Evolutionary conservation across 2,329 filamentous ascomycete genomes (phyloP).

Genomic region (Xylaria sp.): DNA sequence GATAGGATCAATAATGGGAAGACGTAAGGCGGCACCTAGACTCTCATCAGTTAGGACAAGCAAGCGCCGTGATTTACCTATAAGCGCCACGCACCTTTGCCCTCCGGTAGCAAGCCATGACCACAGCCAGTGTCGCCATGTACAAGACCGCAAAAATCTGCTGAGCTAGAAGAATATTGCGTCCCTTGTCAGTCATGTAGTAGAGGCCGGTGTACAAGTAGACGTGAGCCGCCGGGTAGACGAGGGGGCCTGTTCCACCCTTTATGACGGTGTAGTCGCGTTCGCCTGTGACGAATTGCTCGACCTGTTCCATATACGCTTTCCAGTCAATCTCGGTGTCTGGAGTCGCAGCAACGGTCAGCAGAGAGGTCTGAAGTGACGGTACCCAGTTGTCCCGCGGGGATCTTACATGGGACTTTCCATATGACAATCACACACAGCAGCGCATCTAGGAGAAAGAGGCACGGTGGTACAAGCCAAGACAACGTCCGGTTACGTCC

Average conservation of each 20-base stretch:
- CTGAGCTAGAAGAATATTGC: slow-evolving; percentile 80
- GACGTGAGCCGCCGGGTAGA: slow-evolving; percentile 93
- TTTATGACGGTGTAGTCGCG: slow-evolving; percentile 85
- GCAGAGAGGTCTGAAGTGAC: neutral
- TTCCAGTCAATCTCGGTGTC: slow-evolving; percentile 99
- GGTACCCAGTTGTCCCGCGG: neutral
- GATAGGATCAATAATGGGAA: slow-evolving; percentile 85
- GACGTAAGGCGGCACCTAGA: slow-evolving; percentile 80
- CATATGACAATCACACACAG: slow-evolving; percentile 78
- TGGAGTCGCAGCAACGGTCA: slow-evolving; percentile 31
- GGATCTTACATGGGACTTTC: slow-evolving; percentile 78
- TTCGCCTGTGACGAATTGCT: slow-evolving; percentile 80
- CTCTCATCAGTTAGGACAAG: neutral
- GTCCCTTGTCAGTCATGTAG: slow-evolving; percentile 75
- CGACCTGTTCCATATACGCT: slow-evolving; percentile 94
- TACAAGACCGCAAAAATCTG: slow-evolving; percentile 82
- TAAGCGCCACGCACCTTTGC: slow-evolving; percentile 62
- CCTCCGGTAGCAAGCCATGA: slow-evolving; percentile 80
- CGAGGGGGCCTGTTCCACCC: slow-evolving; percentile 88
- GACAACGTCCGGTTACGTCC: slow-evolving; percentile 56
- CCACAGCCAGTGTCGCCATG: slow-evolving; percentile 73
- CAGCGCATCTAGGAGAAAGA: slow-evolving; percentile 72
- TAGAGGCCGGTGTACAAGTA: slow-evolving; percentile 87
- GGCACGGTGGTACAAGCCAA: slow-evolving; percentile 58
- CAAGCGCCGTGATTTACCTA: neutral